Conservation (phyloP, 192 early-diverging fungal species). For the Helicostylum pulchrum region DNA sequence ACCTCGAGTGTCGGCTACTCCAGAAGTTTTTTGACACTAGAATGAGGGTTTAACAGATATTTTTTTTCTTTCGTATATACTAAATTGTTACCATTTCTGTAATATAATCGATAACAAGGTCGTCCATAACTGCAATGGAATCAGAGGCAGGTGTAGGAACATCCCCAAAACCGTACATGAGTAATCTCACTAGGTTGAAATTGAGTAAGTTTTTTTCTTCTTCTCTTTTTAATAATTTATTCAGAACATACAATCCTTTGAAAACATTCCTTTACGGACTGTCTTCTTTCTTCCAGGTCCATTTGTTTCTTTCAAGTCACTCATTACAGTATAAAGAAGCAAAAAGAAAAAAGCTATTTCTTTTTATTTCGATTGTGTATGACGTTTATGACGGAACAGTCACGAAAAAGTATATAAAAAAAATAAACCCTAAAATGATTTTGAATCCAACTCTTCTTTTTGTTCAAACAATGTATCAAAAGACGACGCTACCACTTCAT, state of each 20-base stretch:
- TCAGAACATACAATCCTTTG: slow-evolving; percentile 34
- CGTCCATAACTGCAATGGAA: slow-evolving; percentile 79
- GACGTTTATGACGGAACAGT: too few relatives aligned
- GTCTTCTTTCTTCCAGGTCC: slow-evolving; percentile 40
- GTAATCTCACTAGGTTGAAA: slow-evolving; percentile 47
- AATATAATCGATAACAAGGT: slow-evolving; percentile 73
- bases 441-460: too few relatives aligned
- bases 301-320: too few relatives aligned
- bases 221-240: not conserved
- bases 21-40: slow-evolving; percentile 57
- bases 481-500: slow-evolving; percentile 43
- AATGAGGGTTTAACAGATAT: not conserved
- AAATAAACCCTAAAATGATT: too few relatives aligned
- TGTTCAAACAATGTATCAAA: slow-evolving; percentile 24
- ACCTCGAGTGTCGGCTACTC: slow-evolving; percentile 44
- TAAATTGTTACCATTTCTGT: slow-evolving; percentile 62
- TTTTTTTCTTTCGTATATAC: not conserved
- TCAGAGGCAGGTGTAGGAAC: slow-evolving; percentile 70
- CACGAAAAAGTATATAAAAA: too few relatives aligned
- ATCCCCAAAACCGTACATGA: slow-evolving; percentile 91
- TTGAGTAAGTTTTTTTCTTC: not conserved
- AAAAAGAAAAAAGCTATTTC: too few relatives aligned
- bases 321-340: too few relatives aligned
- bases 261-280: slow-evolving; percentile 42
- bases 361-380: too few relatives aligned